Conservation (phyloP, 2,329 filamentous ascomycete genomes). For the Lomentospora prolificans region DNA sequence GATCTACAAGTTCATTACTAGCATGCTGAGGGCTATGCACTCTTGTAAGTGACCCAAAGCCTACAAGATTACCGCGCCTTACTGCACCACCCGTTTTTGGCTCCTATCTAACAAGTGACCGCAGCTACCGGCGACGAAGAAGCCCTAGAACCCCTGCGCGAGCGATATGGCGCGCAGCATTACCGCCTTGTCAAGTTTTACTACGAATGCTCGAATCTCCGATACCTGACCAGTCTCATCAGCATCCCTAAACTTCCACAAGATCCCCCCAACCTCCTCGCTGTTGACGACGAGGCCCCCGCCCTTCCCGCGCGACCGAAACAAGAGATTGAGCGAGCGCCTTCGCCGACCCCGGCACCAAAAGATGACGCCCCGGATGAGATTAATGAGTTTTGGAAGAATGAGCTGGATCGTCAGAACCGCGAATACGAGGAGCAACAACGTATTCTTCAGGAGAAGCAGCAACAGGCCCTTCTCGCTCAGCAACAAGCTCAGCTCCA, state of each 20-base stretch:
- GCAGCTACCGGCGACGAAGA: conserved; percentile 88
- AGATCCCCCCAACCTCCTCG: conserved; percentile 81
- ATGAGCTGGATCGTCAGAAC: conserved; percentile 81
- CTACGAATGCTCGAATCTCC: conserved; percentile 96
- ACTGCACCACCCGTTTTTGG: too few species aligned
- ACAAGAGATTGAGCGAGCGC: conserved; percentile 58
- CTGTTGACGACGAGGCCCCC: conserved; percentile 75
- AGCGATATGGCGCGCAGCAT: conserved; percentile 89
- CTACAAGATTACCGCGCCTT: too few species aligned
- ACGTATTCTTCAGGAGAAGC: conserved; percentile 74
- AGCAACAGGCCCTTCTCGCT: conserved; percentile 67
- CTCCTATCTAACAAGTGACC: too few species aligned
- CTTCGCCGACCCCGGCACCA: conserved; percentile 58
- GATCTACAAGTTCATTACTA: conserved; percentile 99
- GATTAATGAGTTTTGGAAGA: conserved; percentile 97
- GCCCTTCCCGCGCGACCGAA: conserved; percentile 73
- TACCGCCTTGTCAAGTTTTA: conserved; percentile 96
- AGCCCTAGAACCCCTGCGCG: conserved; percentile 76
- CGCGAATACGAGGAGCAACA: conserved; percentile 94
- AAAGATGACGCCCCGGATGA: conserved; percentile 75
- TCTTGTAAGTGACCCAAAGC: conserved; percentile 71
- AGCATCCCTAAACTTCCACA: conserved; percentile 92
- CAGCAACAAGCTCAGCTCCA: conserved; percentile 78
- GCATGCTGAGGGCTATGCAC: conserved; percentile 98
- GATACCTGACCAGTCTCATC: conserved; percentile 92